Base-by-base conservation (phyloP, 345 rosid genomes). In the Euphorbia tirucalli region DNA sequence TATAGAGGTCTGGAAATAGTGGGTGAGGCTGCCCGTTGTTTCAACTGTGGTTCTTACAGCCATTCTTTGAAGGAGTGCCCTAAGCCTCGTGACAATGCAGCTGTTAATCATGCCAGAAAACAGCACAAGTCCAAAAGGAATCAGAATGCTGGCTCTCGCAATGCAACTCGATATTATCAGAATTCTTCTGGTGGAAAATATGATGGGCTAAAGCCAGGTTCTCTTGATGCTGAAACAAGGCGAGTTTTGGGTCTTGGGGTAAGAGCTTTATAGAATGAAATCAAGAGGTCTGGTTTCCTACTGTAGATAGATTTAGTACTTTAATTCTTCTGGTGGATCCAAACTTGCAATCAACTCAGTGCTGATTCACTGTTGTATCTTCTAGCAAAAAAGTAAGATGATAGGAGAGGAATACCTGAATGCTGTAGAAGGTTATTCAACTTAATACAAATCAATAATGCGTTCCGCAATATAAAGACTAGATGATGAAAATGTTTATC, bases 11-110 rank as follows among this genome's bases (percentile, higher is more conserved):
- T 81, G 82, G 88, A 82, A 91, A 88, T 92, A 74, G n/a, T 83
- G 41, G 92, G 72, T 35, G 92, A 85, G 71, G 89, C 96, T 76
- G 72, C 88, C 58, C 96, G 98, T 15, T 93, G 99, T 83, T 95
- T 93, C 85, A 95, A 95, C 65, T 95, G 99, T 70, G 91, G 97
- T 63, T 83, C 93, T 13, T 96, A 96, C 77, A 88, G 79, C 81
- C 99, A 96, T 89, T 74, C 98, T 56, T 11, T 96, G 66, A 93
- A 77, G 82, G 94, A 93, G 61, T 96, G 99, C 79, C 85, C 84
- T 69, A 92, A 87, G 81, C 99, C 99, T 68, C 91, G 91, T 52
- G 87, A 96, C 65, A 85, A 80, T 81, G 81, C 62, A 71, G 98
- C 98, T 11, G 93, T 96, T 68, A 91, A 58, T 79, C 83, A 66